Conservation (phyloP, 768 basidiomycete genomes). For the Macrolepiota dolichaula region DNA sequence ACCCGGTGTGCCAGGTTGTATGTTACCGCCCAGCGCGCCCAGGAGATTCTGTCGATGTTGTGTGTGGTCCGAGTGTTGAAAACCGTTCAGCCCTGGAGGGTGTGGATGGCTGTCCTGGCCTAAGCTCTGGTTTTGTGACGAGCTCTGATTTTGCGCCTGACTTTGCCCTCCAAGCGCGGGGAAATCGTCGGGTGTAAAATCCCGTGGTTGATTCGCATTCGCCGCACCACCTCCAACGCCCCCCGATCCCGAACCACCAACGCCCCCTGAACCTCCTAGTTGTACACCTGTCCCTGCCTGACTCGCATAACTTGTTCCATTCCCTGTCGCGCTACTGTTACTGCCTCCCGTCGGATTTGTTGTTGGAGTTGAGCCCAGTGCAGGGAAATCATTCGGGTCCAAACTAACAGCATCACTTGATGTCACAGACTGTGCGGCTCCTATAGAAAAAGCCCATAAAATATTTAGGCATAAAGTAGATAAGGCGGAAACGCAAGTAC, state of each 20-base stretch:
- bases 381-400: slow-evolving; percentile 88
- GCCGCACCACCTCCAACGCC: slow-evolving; percentile 31
- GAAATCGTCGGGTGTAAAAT: slow-evolving; percentile 88
- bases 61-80: slow-evolving; percentile 35
- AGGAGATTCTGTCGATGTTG: slow-evolving; percentile 57
- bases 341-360: slow-evolving; percentile 37
- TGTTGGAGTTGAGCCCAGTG: slow-evolving; percentile 63
- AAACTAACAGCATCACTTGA: slow-evolving; percentile 68
- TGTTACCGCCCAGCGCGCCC: slow-evolving; percentile 42
- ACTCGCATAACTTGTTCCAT: slow-evolving; percentile 73
- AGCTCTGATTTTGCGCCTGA: slow-evolving; percentile 35
- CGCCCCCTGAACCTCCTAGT: slow-evolving; percentile 34
- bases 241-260: slow-evolving; percentile 33
- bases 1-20: slow-evolving; percentile 54
- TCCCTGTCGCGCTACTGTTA: slow-evolving; percentile 29
- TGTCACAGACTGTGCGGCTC: slow-evolving; percentile 27
- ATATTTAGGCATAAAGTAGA: background rate
- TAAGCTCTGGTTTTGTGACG: slow-evolving; percentile 28
- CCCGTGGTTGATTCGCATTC: slow-evolving; percentile 44
- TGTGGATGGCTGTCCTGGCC: slow-evolving; percentile 44
- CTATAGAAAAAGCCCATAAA: background rate
- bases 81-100: slow-evolving; percentile 80
- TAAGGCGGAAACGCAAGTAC: slow-evolving; percentile 9
- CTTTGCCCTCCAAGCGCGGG: slow-evolving; percentile 76
- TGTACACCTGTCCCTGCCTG: slow-evolving; percentile 71